These are phyloP conservation scores for Fusarium scirpi DNA, from an alignment of 2,329 filamentous ascomycete species.

Conservation along the genomic window DNA sequence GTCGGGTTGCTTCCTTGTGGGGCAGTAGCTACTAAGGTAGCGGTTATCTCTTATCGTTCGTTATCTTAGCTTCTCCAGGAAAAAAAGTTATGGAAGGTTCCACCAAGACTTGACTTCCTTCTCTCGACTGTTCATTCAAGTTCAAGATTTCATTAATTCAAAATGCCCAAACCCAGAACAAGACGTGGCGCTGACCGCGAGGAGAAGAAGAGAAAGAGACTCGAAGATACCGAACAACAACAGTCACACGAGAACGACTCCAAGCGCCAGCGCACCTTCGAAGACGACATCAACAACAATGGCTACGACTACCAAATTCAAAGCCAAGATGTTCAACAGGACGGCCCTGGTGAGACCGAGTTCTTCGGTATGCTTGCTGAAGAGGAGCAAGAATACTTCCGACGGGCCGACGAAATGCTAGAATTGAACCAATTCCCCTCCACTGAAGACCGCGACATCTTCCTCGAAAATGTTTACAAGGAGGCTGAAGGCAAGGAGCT, in stretches of 20 bases:
- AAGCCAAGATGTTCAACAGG: constrained; percentile 42
- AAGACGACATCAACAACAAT: constrained; percentile 40
- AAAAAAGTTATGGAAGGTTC: constrained; percentile 40
- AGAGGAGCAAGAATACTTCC: constrained; percentile 96
- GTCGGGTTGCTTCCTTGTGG: neutral
- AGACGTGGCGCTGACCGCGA: constrained; percentile 56
- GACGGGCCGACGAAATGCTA: constrained; percentile 87
- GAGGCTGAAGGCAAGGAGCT: constrained; percentile 94
- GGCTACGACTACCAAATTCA: constrained; percentile 41
- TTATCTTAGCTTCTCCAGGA: constrained; percentile 10
- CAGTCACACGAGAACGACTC: constrained; percentile 39
- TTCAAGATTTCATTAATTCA: constrained; percentile 18
- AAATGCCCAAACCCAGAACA: constrained; percentile 60
- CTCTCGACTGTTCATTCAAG: neutral
- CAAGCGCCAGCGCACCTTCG: constrained; percentile 46
- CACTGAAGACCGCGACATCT: constrained; percentile 76
- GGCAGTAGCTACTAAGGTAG: neutral
- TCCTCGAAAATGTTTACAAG: constrained; percentile 84
- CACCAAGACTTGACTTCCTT: constrained; percentile 31
- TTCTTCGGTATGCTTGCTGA: constrained; percentile 96
- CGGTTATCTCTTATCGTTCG: constrained; percentile 39
- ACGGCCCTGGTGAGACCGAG: constrained; percentile 66
- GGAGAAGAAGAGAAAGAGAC: constrained; percentile 57
- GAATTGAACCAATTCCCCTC: constrained; percentile 89
- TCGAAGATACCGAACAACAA: constrained; percentile 45